Conservation (phyloP, 768 basidiomycete genomes). For the Lactarius psammicola region DNA sequence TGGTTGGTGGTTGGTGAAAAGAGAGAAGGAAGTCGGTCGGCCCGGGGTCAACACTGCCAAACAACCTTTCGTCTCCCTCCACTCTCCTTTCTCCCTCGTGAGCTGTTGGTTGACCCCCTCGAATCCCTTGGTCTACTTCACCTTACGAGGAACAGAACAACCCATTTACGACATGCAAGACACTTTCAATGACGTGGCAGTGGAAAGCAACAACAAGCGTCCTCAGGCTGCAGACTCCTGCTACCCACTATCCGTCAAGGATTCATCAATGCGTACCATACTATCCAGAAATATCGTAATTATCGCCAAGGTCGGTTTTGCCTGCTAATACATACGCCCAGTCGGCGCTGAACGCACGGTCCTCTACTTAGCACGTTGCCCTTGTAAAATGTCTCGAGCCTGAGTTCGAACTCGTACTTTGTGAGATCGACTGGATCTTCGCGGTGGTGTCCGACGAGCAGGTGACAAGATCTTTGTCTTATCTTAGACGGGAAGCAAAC, state of each 20-base stretch:
- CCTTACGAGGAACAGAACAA: not conserved
- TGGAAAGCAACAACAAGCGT: too few species aligned
- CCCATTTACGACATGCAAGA: too few species aligned
- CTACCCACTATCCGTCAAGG: not conserved
- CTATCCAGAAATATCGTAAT: conserved; percentile 7
- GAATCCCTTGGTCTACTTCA: not conserved
- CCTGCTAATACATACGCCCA: conserved; percentile 97
- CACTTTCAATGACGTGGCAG: not conserved
- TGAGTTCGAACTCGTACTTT: conserved; percentile 85
- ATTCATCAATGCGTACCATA: conserved; percentile 40
- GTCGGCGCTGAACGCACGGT: conserved; percentile 97
- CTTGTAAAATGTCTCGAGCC: conserved; percentile 84
- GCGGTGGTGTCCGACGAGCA: conserved; percentile 98
- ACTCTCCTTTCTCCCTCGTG: too few species aligned
- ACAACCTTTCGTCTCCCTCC: not conserved
- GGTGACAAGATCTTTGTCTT: conserved; percentile 80
- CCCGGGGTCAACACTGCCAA: not conserved
- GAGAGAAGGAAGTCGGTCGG: too few species aligned
- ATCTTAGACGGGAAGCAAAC: conserved; percentile 28
- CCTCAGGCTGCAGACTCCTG: too few species aligned
- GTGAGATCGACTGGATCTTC: conserved; percentile 93
- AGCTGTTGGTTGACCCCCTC: too few species aligned
- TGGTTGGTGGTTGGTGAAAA: too few species aligned
- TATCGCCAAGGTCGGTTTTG: conserved; percentile 38
- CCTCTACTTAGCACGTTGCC: conserved; percentile 99